These are phyloP conservation scores for Thelephora aurantiotincta DNA, from an alignment of 768 basidiomycete species.

Conservation along the genomic window DNA sequence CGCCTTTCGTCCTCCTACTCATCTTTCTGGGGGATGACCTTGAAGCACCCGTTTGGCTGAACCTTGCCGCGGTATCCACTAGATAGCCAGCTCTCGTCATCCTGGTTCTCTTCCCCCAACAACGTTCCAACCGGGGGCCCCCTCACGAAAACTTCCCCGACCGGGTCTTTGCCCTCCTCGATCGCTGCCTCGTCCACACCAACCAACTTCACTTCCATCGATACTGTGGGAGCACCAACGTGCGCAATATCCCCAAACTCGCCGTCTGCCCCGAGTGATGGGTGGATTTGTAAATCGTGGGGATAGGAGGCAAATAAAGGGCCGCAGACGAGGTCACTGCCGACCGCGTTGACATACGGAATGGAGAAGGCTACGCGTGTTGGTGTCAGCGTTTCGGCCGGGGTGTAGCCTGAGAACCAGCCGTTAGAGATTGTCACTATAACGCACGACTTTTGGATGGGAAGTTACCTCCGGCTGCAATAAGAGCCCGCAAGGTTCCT, in stretches of 20 bases:
- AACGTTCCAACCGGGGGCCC: slow-evolving; percentile 62
- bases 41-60: slow-evolving; percentile 22
- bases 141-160: slow-evolving; percentile 43
- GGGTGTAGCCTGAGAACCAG: slow-evolving; percentile 29
- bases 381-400: slow-evolving; percentile 36
- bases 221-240: slow-evolving; percentile 72
- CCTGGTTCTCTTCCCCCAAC: slow-evolving; percentile 19
- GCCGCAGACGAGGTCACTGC: slow-evolving; percentile 50
- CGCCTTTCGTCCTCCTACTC: no score
- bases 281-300: slow-evolving; percentile 72
- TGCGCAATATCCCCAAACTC: slow-evolving; percentile 29
- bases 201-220: slow-evolving; percentile 71
- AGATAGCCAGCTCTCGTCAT: slow-evolving; percentile 16
- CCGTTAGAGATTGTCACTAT: neutral
- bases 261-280: slow-evolving; percentile 20
- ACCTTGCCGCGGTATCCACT: slow-evolving; percentile 20
- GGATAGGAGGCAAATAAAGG: slow-evolving; percentile 77
- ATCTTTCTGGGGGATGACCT: slow-evolving; percentile 6
- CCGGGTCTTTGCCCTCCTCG: slow-evolving; percentile 54
- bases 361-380: slow-evolving; percentile 66
- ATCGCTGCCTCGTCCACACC: slow-evolving; percentile 51
- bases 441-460: neutral
- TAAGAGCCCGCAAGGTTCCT: slow-evolving; percentile 46
- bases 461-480: slow-evolving; percentile 57
- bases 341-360: slow-evolving; percentile 53